A percentile compares a stretch with the other conserved stretches of the same genome.
Evolutionary conservation across 2,329 filamentous ascomycete genomes (phyloP).

Genomic region (Aspergillus quadrilineatus): DNA sequence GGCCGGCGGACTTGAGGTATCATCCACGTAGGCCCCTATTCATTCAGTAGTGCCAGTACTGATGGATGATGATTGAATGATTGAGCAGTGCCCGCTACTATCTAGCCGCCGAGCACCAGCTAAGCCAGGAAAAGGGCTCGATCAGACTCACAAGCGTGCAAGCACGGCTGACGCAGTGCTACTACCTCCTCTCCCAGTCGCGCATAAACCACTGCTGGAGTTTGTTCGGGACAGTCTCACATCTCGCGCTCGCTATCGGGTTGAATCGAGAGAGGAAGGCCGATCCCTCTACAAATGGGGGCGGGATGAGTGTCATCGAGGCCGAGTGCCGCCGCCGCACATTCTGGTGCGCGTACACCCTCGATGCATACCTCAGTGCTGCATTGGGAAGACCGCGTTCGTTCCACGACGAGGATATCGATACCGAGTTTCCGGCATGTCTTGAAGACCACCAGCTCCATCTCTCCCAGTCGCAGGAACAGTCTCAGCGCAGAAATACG

Average conservation of each 20-base stretch:
- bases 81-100: conserved; percentile 3
- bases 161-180: conserved; percentile 45
- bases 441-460: conserved; percentile 8
- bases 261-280: conserved; percentile 18
- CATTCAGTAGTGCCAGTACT: background rate
- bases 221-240: conserved; percentile 45
- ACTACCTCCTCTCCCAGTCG: conserved; percentile 46
- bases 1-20: conserved; percentile 1
- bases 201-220: conserved; percentile 51
- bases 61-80: background rate
- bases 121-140: conserved; percentile 41
- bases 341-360: conserved; percentile 25
- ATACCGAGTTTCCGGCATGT: conserved; percentile 20
- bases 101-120: conserved; percentile 31
- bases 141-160: conserved; percentile 44
- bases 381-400: conserved; percentile 21
- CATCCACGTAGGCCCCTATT: background rate
- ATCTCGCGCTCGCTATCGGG: conserved; percentile 34
- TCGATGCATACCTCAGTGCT: conserved; percentile 23
- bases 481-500: background rate
- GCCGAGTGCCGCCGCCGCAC: conserved; percentile 19
- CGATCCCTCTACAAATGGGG: conserved; percentile 7
- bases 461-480: background rate
- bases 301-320: conserved; percentile 14
- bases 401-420: conserved; percentile 26